phyloP scores from a whole-genome alignment of 2,329 filamentous ascomycete genomes.

The Paecilomyces niveus region DNA sequence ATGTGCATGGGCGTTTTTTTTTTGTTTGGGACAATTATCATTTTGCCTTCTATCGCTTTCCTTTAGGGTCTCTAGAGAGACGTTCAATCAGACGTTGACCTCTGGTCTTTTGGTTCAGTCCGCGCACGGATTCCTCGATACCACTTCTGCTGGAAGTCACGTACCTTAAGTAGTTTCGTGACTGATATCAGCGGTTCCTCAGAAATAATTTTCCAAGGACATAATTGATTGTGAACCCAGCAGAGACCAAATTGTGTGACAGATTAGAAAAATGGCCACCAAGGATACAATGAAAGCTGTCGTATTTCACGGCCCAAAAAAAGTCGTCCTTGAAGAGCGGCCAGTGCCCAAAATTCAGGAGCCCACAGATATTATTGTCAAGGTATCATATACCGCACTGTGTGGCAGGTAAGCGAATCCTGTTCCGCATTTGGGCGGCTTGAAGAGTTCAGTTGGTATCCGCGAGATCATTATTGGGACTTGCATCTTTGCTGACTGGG shows the following conservation, averaged over 20 bases:
- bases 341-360: slow-evolving; percentile 69
- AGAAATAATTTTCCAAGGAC: neutral
- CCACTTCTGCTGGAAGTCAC: neutral
- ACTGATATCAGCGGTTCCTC: neutral
- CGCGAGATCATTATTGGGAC: neutral
- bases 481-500: neutral
- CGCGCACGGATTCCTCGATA: neutral
- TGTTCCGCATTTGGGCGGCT: neutral
- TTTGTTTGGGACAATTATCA: neutral
- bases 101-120: neutral
- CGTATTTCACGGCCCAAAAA: slow-evolving; percentile 71
- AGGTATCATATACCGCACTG: slow-evolving; percentile 73
- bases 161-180: neutral
- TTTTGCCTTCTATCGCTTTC: neutral
- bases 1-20: neutral
- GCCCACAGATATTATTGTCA: slow-evolving; percentile 70
- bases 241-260: neutral
- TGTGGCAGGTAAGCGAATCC: slow-evolving; percentile 66
- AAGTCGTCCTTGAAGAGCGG: slow-evolving; percentile 69
- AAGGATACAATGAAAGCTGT: slow-evolving; percentile 73
- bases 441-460: neutral
- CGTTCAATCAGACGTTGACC: neutral
- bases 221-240: neutral
- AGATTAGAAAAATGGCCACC: slow-evolving; percentile 16
- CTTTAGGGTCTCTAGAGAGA: neutral